A percentile compares a stretch with the other conserved stretches of the same genome.
These are phyloP conservation scores for Penicillium coffeae DNA, from an alignment of 495 filamentous ascomycete genomes.

Conservation along the genomic window DNA sequence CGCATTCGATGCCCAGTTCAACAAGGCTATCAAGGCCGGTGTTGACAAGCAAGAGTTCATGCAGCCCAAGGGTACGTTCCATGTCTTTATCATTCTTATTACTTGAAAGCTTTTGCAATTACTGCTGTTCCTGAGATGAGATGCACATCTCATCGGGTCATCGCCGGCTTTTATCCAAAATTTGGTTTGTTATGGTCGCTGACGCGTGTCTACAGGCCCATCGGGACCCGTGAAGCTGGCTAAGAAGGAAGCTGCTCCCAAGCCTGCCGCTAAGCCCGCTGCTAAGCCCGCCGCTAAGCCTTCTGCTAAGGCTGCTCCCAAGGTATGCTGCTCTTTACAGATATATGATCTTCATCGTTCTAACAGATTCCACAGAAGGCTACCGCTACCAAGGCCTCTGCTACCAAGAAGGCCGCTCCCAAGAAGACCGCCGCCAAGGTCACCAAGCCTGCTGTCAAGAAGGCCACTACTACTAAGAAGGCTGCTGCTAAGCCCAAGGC, in stretches of 20 bases:
- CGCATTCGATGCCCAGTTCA: conserved; percentile 88
- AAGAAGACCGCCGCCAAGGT: conserved; percentile 38
- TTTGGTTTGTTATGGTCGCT: conserved; percentile 25
- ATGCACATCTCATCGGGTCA: too few species aligned
- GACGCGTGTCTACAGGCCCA: conserved; percentile 57
- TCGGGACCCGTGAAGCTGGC: conserved; percentile 96
- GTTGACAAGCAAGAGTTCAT: conserved; percentile 86
- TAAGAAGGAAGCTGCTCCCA: conserved; percentile 65
- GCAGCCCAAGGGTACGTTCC: conserved; percentile 86
- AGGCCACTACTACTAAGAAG: conserved; percentile 43
- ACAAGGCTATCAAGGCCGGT: conserved; percentile 83
- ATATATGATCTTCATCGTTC: not conserved
- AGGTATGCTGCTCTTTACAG: not conserved
- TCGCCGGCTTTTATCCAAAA: too few species aligned
- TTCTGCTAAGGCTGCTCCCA: conserved; percentile 31
- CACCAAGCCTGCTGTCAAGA: conserved; percentile 22
- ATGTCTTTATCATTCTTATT: conserved; percentile 1
- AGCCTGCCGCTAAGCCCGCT: conserved; percentile 53
- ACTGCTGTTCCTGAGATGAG: too few species aligned
- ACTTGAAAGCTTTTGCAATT: too few species aligned
- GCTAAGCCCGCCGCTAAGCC: conserved; percentile 38
- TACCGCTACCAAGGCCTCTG: conserved; percentile 31
- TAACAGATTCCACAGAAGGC: conserved; percentile 30
- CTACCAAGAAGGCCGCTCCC: conserved; percentile 37
- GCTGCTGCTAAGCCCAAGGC: conserved; percentile 45